Evolutionary conservation across 2,329 filamentous ascomycete species (phyloP).

Genomic region (Fusarium bulbicola): DNA sequence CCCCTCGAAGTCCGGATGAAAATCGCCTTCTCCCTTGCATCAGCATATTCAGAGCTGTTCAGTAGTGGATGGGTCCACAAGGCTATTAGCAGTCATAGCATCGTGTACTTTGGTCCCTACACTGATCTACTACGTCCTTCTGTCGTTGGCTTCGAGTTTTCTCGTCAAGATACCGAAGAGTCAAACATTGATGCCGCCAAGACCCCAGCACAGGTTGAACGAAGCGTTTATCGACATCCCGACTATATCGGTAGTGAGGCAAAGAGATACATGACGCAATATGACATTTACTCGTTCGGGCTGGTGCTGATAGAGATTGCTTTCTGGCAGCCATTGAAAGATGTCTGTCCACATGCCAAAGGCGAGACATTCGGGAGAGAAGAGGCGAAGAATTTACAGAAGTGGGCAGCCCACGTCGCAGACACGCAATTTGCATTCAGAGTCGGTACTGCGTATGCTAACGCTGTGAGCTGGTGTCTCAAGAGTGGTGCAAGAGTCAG

Average conservation of each 20-base stretch:
- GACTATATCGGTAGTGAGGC: background rate
- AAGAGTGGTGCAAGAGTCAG: background rate
- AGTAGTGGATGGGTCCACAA: background rate
- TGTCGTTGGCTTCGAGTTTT: background rate
- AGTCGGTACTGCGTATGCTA: background rate
- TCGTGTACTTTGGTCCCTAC: background rate
- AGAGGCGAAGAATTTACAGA: background rate
- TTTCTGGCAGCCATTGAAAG: background rate
- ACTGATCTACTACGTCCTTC: fast-evolving
- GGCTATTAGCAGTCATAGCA: background rate
- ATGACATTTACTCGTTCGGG: background rate
- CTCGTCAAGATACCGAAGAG: background rate
- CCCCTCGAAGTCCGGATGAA: background rate
- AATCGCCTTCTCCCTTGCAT: background rate
- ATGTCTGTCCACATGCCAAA: background rate
- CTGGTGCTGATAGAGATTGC: background rate
- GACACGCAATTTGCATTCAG: background rate
- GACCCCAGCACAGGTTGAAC: background rate
- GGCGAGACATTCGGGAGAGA: fast-evolving
- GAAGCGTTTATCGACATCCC: background rate
- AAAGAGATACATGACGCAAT: background rate
- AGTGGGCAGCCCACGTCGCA: background rate
- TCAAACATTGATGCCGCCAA: background rate
- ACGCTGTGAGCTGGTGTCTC: background rate
- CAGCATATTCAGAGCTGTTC: background rate